Evolutionary conservation across 2,329 filamentous ascomycete species (phyloP), one percentile per base, ranked within the genome.

Genomic region (Alternaria tenuissima): DNA sequence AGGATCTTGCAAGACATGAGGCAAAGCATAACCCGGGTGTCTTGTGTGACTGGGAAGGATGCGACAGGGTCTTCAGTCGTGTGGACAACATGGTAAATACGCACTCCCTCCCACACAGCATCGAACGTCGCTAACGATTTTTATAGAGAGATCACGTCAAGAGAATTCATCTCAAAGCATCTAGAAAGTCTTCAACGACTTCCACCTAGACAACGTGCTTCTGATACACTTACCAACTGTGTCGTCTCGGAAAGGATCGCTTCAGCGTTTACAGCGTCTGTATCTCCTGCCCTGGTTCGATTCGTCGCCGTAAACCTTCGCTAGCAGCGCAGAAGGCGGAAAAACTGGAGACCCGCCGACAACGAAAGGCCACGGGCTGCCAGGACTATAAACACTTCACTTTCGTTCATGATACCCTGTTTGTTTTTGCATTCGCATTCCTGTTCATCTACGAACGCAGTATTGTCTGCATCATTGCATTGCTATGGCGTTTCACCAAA

Each of bases 21-120:
- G 86, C 86, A 43, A 88, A 87, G 70, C 87, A 89, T 72, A 87
- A 87, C 63, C 86, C 87, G 2, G 83, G 81, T n/a, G 83, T 89
- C 52, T 69, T 81, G 38, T 89, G 87, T 66, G 84, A 87, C 64
- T 87, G 84, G 83, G 80, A 82, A 30, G 85, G 82, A 7, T 89
- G 87, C 72, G 82, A 82, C 55, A 77, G 86, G 48, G 79, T 88
- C 3, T 88, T 89, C 71, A 87, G 85, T 72, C 80, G 87, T 32
- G 83, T 87, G 24, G 87, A 88, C 70, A 88, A 88, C 63, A 88
- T 88, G 87, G 82, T 84, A 75, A 71, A 80, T 41, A 58, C 34
- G 9, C 42, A 24, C 36, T 43, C 46, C 47, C 52, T 16, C 36
- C 52, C 26, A 16, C 7, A 11, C 12, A 30, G 16, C 26, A 22